Percentiles rank a stretch among this genome's conserved stretches.
phyloP scores from a whole-genome alignment of 176 grass and related monocot species.

The Typha latifolia region DNA sequence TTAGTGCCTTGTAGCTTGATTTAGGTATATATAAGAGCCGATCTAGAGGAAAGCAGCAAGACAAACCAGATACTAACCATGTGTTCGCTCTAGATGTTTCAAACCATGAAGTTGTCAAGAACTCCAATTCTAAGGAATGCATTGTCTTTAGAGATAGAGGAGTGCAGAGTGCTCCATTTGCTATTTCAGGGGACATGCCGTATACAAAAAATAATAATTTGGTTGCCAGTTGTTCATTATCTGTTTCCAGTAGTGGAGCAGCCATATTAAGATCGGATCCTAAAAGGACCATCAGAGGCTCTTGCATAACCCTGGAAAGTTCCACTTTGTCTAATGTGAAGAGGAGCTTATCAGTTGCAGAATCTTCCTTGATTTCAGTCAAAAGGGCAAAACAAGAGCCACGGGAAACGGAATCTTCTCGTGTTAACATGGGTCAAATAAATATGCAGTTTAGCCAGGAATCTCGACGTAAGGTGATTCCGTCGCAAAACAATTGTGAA shows the following conservation, averaged over 20 bases:
- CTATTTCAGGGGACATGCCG: conserved; percentile 12
- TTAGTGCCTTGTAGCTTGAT: conserved; percentile 33
- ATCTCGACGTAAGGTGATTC: neutral
- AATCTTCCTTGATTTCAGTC: neutral
- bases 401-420: neutral
- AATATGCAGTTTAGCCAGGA: neutral
- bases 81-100: conserved; percentile 12
- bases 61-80: neutral
- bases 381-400: conserved; percentile 6
- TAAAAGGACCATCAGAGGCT: neutral
- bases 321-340: neutral
- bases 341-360: neutral
- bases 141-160: conserved; percentile 3
- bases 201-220: neutral
- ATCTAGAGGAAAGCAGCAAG: neutral
- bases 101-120: conserved; percentile 5
- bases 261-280: neutral
- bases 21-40: conserved; percentile 31
- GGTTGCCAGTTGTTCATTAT: conserved; percentile 6
- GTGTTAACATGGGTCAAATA: conserved; percentile 8
- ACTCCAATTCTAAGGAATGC: conserved; percentile 14
- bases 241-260: neutral
- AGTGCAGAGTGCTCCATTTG: conserved; percentile 16
- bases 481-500: conserved; percentile 24
- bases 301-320: neutral